Evolutionary conservation across 495 filamentous ascomycete species (phyloP).

Genomic region (Talaromyces nanjingensis): DNA sequence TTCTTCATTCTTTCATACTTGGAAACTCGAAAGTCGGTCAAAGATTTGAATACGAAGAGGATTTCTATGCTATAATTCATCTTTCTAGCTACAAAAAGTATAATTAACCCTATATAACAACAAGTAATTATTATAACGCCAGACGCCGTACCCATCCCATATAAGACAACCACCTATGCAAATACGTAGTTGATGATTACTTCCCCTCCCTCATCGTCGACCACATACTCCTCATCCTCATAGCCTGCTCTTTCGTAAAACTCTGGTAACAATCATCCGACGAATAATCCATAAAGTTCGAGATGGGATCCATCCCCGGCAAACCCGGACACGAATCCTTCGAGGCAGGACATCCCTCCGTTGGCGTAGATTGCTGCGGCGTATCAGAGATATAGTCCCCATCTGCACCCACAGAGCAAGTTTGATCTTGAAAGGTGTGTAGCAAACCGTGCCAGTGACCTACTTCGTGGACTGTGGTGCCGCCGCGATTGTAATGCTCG

Average conservation of each 20-base stretch:
- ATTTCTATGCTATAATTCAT: neutral
- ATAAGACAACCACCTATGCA: neutral
- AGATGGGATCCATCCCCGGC: conserved; percentile 41
- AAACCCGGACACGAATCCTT: conserved; percentile 42
- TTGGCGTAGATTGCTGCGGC: conserved; percentile 40
- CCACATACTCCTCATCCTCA: conserved; percentile 44
- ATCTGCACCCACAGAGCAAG: conserved; percentile 28
- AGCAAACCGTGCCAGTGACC: conserved; percentile 55
- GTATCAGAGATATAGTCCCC: conserved; percentile 51
- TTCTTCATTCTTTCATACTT: neutral
- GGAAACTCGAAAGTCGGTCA: neutral
- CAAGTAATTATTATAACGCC: neutral
- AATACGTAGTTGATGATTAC: conserved; percentile 12
- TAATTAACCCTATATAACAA: neutral
- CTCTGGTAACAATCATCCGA: conserved; percentile 46
- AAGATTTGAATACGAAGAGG: neutral
- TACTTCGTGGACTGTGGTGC: conserved; percentile 49
- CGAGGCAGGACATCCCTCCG: conserved; percentile 39
- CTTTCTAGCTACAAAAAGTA: neutral
- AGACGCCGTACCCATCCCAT: neutral
- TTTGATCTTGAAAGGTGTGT: conserved; percentile 49
- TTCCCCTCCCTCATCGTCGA: conserved; percentile 33
- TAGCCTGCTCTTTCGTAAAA: conserved; percentile 36
- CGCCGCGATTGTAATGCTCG: conserved; percentile 39
- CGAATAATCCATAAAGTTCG: conserved; percentile 52